A percentile compares a stretch with the other conserved stretches of the same genome.
Evolutionary conservation across 2,329 filamentous ascomycete species (phyloP).

Genomic region (Botrytis fragariae): DNA sequence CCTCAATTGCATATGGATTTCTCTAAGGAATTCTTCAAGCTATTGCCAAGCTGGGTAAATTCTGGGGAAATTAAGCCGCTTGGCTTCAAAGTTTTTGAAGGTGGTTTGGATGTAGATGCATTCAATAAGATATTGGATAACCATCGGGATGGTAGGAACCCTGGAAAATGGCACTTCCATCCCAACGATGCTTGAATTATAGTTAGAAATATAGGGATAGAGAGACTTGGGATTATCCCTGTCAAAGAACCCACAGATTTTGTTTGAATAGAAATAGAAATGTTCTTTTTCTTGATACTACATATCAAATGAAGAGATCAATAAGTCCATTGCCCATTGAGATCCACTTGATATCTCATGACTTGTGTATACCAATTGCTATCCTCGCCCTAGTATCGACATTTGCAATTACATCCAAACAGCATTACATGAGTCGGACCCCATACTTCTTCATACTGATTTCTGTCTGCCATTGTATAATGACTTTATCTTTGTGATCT

Average conservation of each 20-base stretch:
- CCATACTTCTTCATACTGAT: neutral
- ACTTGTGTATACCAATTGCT: neutral
- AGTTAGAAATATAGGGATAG: neutral
- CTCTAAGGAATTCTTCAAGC: neutral
- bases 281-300: neutral
- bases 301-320: neutral
- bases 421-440: neutral
- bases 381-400: neutral
- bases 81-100: conserved; percentile 10
- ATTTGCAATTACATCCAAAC: neutral
- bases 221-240: neutral
- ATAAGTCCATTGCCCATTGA: accelerated
- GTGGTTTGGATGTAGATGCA: conserved; percentile 15
- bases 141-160: conserved; percentile 18
- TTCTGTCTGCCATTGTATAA: neutral
- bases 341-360: neutral
- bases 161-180: conserved; percentile 20
- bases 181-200: conserved; percentile 3
- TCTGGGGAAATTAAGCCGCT: conserved; percentile 16
- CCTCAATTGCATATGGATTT: neutral
- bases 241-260: too few relatives aligned
- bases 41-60: conserved; percentile 4
- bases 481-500: neutral
- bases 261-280: neutral
- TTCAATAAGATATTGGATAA: conserved; percentile 19